These are phyloP conservation scores for Colletotrichum sp. DNA, from an alignment of 2,329 filamentous ascomycete genomes.

Conservation along the genomic window DNA sequence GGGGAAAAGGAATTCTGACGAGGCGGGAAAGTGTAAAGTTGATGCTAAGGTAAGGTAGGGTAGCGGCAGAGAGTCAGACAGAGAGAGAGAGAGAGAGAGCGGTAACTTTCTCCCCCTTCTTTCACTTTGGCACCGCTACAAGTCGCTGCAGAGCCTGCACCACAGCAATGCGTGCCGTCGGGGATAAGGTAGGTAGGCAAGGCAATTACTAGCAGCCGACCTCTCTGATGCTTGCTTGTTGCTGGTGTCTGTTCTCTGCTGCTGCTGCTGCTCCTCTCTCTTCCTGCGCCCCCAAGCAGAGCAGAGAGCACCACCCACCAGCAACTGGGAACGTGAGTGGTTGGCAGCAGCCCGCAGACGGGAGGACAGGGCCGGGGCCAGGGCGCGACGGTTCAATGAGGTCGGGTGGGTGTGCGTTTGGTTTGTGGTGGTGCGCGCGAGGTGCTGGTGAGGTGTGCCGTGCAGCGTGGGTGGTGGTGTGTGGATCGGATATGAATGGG, in stretches of 20 bases:
- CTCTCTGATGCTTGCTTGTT: not conserved
- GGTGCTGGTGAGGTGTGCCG: not conserved
- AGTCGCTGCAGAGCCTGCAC: not conserved
- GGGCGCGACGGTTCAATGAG: not conserved
- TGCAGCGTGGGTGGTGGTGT: not conserved
- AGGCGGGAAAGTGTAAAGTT: slow-evolving; percentile 16
- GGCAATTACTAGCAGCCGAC: not conserved
- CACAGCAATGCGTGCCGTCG: not conserved
- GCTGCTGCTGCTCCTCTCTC: not conserved
- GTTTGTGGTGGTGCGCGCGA: not conserved
- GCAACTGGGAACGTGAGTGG: not conserved
- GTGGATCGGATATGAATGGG: slow-evolving; percentile 9
- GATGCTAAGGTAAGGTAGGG: slow-evolving; percentile 1
- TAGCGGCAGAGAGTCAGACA: not conserved
- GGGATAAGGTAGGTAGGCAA: not conserved
- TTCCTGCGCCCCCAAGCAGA: not conserved
- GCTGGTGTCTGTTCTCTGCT: not conserved
- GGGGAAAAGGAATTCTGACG: slow-evolving; percentile 7
- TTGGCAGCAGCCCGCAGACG: not conserved
- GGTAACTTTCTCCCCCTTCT: slow-evolving; percentile 1
- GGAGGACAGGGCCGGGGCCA: not conserved
- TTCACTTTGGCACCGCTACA: not conserved
- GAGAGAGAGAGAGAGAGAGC: not conserved
- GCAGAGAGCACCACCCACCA: not conserved
- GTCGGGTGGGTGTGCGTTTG: not conserved